Evolutionary conservation across 371 early-diverging fungal species (phyloP).

Genomic region (Mortierella sp.): DNA sequence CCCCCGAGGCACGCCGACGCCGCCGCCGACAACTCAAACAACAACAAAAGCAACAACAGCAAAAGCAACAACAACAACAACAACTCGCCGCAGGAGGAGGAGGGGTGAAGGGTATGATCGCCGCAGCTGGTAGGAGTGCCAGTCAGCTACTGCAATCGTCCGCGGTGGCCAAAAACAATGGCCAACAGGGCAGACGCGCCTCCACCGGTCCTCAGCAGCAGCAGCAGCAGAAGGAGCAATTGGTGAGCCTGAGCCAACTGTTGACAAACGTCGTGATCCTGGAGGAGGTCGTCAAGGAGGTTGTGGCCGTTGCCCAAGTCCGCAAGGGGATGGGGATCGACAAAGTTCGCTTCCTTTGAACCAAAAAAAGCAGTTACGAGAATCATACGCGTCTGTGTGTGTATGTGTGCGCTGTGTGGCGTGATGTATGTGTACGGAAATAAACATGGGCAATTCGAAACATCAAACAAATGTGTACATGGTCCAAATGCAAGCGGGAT

Average conservation of each 20-base stretch:
- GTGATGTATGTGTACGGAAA: no score
- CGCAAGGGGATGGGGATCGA: slow-evolving; percentile 83
- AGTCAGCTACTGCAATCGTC: not conserved
- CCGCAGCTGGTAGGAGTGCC: no score
- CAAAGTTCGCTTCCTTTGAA: slow-evolving; percentile 64
- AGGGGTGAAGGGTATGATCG: not conserved
- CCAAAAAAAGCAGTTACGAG: not conserved
- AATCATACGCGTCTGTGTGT: no score
- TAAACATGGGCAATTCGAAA: no score
- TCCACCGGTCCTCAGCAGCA: not conserved
- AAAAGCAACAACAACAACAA: not conserved
- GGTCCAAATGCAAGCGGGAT: no score
- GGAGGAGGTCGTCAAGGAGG: slow-evolving; percentile 92
- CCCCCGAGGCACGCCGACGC: not conserved
- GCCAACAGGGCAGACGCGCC: no score
- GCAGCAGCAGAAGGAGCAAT: slow-evolving; percentile 55
- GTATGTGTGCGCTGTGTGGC: no score
- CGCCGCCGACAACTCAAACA: not conserved
- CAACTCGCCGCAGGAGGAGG: not conserved
- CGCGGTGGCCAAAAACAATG: not conserved
- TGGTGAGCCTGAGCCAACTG: slow-evolving; percentile 73
- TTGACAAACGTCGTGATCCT: slow-evolving; percentile 91
- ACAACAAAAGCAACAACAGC: slow-evolving; percentile 35
- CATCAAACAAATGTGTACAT: no score
- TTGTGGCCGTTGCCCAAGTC: slow-evolving; percentile 88